A percentile compares a stretch with the other conserved stretches of the same genome.
These are phyloP conservation scores for Eustoma russellianum DNA, from an alignment of 257 asterid species.

Conservation along the genomic window DNA sequence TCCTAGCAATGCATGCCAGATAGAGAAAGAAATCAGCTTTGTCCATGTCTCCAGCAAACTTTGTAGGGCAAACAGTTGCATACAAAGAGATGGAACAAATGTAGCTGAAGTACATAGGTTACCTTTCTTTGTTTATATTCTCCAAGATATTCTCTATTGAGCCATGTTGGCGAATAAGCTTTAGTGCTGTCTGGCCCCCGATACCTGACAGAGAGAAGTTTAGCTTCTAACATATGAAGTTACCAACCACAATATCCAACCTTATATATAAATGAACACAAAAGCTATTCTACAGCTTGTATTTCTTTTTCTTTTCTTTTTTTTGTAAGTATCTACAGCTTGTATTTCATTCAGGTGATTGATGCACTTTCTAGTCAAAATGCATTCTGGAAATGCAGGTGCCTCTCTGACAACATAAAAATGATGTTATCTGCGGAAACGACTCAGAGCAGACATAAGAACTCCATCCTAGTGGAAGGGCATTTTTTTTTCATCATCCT, in stretches of 20 bases:
- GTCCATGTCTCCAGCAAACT: too few relatives aligned
- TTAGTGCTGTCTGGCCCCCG: slow-evolving; percentile 92
- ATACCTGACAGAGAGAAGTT: slow-evolving; percentile 45
- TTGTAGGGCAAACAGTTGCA: too few relatives aligned
- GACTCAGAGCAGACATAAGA: too few relatives aligned
- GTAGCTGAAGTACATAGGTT: slow-evolving; percentile 1
- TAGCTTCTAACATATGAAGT: not conserved
- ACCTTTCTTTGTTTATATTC: slow-evolving; percentile 95
- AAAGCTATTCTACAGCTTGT: not conserved
- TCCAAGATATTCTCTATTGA: slow-evolving; percentile 77
- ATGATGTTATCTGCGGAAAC: not conserved
- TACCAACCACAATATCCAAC: not conserved
- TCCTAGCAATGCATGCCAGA: too few relatives aligned
- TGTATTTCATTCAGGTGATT: not conserved
- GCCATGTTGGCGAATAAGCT: slow-evolving; percentile 92
- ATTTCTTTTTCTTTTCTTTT: too few relatives aligned
- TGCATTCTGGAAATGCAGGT: not conserved
- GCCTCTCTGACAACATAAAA: not conserved
- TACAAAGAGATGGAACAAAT: not conserved
- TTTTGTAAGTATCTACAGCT: not conserved
- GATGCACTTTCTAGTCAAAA: not conserved
- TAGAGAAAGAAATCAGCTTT: too few relatives aligned
- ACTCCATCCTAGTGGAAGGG: too few relatives aligned
- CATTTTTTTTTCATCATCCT: too few relatives aligned
- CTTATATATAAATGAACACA: not conserved